These are phyloP conservation scores for Taphrina confusa DNA, from an alignment of 1,139 yeast genomes.

Conservation along the genomic window DNA sequence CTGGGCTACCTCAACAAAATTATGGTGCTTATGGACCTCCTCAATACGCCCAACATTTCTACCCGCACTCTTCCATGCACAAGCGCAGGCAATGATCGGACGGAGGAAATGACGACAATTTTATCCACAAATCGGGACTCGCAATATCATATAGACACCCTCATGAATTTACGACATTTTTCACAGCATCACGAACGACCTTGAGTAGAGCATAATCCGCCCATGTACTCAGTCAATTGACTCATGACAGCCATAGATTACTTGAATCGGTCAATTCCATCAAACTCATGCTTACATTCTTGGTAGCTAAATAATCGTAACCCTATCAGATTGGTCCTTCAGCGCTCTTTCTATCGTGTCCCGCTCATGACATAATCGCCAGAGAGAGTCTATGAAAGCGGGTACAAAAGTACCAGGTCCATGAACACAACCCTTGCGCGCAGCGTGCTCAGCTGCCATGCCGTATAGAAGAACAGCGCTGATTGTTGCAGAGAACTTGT, in stretches of 20 bases:
- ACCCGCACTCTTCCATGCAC: background rate
- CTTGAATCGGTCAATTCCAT: no score
- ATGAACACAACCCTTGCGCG: slow-evolving; percentile 39
- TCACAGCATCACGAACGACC: slow-evolving; percentile 3
- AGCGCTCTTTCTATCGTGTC: background rate
- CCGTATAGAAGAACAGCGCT: slow-evolving; percentile 67
- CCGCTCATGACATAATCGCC: background rate
- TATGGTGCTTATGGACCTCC: slow-evolving; percentile 10
- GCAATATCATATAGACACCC: no score
- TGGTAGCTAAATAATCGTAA: no score
- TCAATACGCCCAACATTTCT: slow-evolving; percentile 5
- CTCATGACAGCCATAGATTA: background rate
- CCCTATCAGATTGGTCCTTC: background rate
- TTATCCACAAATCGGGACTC: no score
- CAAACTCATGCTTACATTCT: no score
- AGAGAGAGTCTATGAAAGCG: slow-evolving; percentile 50
- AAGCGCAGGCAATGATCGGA: slow-evolving; percentile 8
- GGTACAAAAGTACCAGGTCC: slow-evolving; percentile 59
- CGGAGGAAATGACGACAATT: no score
- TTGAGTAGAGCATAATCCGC: no score
- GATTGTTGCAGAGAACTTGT: slow-evolving; percentile 55
- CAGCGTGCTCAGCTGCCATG: slow-evolving; percentile 64
- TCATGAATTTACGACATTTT: no score
- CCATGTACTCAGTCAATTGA: no score
- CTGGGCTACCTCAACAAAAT: background rate